phyloP scores from a whole-genome alignment of 2,329 filamentous ascomycete genomes.

The Acrocalymma vagum region DNA sequence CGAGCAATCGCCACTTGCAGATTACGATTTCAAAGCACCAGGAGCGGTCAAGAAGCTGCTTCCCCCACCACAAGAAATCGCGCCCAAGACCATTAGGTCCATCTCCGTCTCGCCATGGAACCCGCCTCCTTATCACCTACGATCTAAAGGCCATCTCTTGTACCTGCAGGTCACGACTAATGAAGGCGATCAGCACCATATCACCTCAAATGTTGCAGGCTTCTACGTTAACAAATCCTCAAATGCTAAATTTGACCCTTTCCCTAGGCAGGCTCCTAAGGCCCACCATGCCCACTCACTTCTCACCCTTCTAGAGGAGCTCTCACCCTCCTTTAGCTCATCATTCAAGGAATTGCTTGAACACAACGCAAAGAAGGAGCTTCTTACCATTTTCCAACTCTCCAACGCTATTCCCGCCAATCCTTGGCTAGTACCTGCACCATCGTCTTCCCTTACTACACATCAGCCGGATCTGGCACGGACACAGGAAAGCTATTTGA shows the following conservation, averaged over 20 bases:
- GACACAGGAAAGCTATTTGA: slow-evolving; percentile 90
- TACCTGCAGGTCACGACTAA: slow-evolving; percentile 90
- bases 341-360: slow-evolving; percentile 83
- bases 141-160: slow-evolving; percentile 90
- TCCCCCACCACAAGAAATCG: slow-evolving; percentile 68
- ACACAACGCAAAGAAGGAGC: slow-evolving; percentile 84
- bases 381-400: slow-evolving; percentile 92
- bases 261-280: slow-evolving; percentile 81
- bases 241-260: slow-evolving; percentile 93
- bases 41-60: slow-evolving; percentile 76
- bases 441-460: slow-evolving; percentile 68
- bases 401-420: slow-evolving; percentile 92
- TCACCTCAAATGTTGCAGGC: slow-evolving; percentile 91
- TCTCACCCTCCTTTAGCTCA: slow-evolving; percentile 84
- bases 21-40: slow-evolving; percentile 79
- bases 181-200: slow-evolving; percentile 93
- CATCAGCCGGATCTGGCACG: slow-evolving; percentile 87
- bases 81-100: slow-evolving; percentile 90
- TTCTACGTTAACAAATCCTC: slow-evolving; percentile 98
- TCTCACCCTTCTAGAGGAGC: slow-evolving; percentile 75
- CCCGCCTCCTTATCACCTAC: slow-evolving; percentile 88
- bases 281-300: slow-evolving; percentile 84
- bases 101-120: slow-evolving; percentile 95
- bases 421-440: slow-evolving; percentile 85
- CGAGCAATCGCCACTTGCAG: slow-evolving; percentile 58